Base-by-base conservation (phyloP, 306 rosid genomes). In the Trifolium dubium region DNA sequence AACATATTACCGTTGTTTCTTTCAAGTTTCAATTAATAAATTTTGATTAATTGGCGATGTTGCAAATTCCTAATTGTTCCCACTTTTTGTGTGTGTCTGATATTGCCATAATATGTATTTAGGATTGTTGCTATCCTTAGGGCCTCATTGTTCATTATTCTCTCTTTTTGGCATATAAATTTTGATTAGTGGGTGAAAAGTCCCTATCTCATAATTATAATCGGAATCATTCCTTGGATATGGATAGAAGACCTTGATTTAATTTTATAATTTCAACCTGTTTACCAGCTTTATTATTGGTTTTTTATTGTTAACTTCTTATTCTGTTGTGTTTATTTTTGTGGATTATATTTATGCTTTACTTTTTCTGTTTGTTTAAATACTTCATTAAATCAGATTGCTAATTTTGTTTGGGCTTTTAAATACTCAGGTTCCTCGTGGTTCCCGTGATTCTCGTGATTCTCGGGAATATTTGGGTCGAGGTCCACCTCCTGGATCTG, bases 401-500 rank as follows among this genome's bases (percentile, higher is more conserved):
- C 31, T 67, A 2, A 11, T 30, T 28, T 41, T 29, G 6, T 43
- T 23, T 54, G 71, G 46, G n/a, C 29, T 19, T 51, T 17, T 30
- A 14, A 70, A 31, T 40, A 62, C 75, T 11, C 49, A 90, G 97
- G 91, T 61, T 30, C 97, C 97, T 6, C 92, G 97, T 14, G 91
- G 97, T 51, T 90, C 97, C 46, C 89, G 93, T 6, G 93, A 88
- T 55, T 83, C 80, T 76, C 40, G 35, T 6, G 66, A 60, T 32
- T 60, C 66, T 14, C 87, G 93, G 10, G 93, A 88, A 68, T 83
- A 81, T 78, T 34, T 85, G 55, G 97, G 93, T 31, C 82, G 97
- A 71, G 93, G 93, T 29, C 93, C 97, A 28, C 85, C 97, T 55
- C 97, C 97, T 80, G 97, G 97, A 62, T 85, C 97, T 71, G 97